Percentiles rank a stretch among this genome's conserved stretches.
Conservation (phyloP, 768 basidiomycete species). For the Trametes cingulata region DNA sequence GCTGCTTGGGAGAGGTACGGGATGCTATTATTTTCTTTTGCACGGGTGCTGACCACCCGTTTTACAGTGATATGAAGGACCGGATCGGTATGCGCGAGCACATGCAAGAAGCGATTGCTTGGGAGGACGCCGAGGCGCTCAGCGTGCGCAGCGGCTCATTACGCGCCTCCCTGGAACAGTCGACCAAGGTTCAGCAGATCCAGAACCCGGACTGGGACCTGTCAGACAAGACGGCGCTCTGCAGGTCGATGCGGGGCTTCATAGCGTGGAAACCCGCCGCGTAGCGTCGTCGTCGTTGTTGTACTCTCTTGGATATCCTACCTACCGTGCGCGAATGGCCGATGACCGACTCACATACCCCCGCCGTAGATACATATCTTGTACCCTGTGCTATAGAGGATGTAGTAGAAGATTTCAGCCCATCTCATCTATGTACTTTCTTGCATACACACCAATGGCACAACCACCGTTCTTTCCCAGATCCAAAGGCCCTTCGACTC, state of each 20-base stretch:
- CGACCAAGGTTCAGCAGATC: neutral
- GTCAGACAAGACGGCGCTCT: slow-evolving; percentile 27
- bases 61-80: slow-evolving; percentile 69
- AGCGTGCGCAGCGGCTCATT: neutral
- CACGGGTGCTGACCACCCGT: slow-evolving; percentile 6
- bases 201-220: slow-evolving; percentile 24
- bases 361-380: too few species aligned
- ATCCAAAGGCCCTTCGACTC: neutral
- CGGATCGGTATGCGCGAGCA: slow-evolving; percentile 61
- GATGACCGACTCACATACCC: too few species aligned
- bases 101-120: slow-evolving; percentile 48
- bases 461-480: neutral
- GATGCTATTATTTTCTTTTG: slow-evolving; percentile 9
- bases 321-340: too few species aligned
- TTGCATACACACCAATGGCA: neutral
- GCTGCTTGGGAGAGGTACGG: slow-evolving; percentile 70
- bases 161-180: neutral
- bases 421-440: neutral
- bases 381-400: too few species aligned
- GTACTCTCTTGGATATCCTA: too few species aligned
- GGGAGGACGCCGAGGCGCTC: slow-evolving; percentile 46
- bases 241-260: slow-evolving; percentile 48
- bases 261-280: slow-evolving; percentile 45
- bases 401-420: too few species aligned
- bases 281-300: too few species aligned